Evolutionary conservation across 306 rosid species (phyloP).

Genomic region (Castanospermum australe): DNA sequence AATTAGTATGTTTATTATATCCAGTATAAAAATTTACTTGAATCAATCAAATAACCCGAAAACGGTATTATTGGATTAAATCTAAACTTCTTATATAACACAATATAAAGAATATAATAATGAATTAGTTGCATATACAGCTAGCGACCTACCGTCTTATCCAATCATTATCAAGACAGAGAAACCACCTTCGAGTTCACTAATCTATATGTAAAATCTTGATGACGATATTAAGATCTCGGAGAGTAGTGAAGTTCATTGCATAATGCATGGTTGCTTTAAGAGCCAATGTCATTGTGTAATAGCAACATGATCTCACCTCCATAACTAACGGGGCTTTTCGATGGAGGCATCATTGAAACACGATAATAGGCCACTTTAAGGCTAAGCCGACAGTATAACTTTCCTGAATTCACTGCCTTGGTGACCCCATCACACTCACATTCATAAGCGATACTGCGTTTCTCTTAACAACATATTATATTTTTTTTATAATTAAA

Average conservation of each 20-base stretch:
- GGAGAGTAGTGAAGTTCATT: constrained; percentile 35
- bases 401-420: constrained; percentile 13
- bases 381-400: constrained; percentile 36
- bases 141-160: constrained; percentile 25
- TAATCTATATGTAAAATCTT: constrained; percentile 19
- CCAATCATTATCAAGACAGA: constrained; percentile 35
- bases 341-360: constrained; percentile 40
- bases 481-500: background rate
- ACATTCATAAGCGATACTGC: background rate
- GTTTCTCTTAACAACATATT: background rate
- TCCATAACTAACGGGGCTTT: constrained; percentile 47
- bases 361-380: constrained; percentile 35
- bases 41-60: too few species aligned
- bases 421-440: constrained; percentile 6
- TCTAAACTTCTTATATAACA: too few species aligned
- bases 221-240: constrained; percentile 31
- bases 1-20: background rate
- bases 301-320: constrained; percentile 56
- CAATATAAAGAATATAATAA: background rate
- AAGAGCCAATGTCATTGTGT: constrained; percentile 55
- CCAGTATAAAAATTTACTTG: background rate
- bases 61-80: background rate
- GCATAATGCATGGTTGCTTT: constrained; percentile 53
- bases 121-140: background rate
- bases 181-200: constrained; percentile 30